Evolutionary conservation across 2,329 filamentous ascomycete genomes (phyloP).

Genomic region (Graphilbum fragrans): DNA sequence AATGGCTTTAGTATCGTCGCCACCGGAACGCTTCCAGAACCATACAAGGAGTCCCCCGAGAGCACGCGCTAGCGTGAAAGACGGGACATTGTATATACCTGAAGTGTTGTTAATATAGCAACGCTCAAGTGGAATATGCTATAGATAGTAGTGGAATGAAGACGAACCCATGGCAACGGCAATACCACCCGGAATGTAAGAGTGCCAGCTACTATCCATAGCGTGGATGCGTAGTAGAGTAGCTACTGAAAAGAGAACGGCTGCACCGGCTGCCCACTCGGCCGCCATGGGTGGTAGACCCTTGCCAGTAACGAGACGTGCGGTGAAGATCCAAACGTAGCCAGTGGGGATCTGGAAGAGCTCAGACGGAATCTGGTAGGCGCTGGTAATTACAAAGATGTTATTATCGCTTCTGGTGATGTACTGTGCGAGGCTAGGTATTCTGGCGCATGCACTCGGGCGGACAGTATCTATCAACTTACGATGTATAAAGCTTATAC

Average conservation of each 20-base stretch:
- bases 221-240: constrained; percentile 58
- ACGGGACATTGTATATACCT: constrained; percentile 97
- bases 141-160: no score
- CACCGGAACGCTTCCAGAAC: constrained; percentile 56
- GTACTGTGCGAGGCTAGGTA: no score
- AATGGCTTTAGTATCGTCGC: constrained; percentile 64
- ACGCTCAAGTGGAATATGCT: background rate
- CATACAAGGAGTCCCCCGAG: constrained; percentile 64
- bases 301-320: constrained; percentile 79
- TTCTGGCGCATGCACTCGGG: no score
- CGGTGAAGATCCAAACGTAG: constrained; percentile 97
- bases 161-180: constrained; percentile 74
- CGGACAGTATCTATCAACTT: no score
- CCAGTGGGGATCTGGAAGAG: constrained; percentile 90
- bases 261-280: constrained; percentile 68
- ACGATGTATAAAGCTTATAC: constrained; percentile 74
- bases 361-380: constrained; percentile 79
- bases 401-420: background rate
- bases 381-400: constrained; percentile 26
- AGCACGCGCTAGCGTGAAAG: constrained; percentile 81
- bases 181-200: constrained; percentile 80
- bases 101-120: background rate
- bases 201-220: constrained; percentile 50
- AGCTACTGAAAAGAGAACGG: constrained; percentile 55
- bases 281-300: constrained; percentile 75